Base-by-base conservation (phyloP, 495 filamentous ascomycete species). In the Podospora anserina region DNA sequence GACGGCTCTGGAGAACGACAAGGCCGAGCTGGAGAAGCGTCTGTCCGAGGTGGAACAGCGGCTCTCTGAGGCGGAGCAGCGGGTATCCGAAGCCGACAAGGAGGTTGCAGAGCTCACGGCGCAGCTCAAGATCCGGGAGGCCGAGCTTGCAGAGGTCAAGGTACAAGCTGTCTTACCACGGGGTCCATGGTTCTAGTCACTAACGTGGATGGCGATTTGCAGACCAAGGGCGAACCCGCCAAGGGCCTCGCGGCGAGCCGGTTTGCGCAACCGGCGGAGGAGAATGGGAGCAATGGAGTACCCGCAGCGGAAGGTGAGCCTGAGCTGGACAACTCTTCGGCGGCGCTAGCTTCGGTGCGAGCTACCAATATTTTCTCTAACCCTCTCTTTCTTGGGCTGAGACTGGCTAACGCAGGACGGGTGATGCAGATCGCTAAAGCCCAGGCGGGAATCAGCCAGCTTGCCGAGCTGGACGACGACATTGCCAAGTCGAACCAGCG, bases 321-420 rank as follows among this genome's bases (percentile, higher is more conserved):
- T 44, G 72, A 80, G 71, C 75, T 77, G 70, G 85, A 87, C 67
- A 72, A 81, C 79, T 86, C 83, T 73, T 86, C 84, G 68, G 78
- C 81, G 70, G 84, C 83, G 71, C 80, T 87, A 72, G 83, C 84
- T 75, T 82, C 83, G 83, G 85, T 87, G 81, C 81, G 84, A 76
- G 73, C 75, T 71, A 73, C 81, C 80, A 49, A 39, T 5, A 39
- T 32, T 28, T 63, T 63, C 30, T 44, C 30, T 59, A 66, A 66
- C 30, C 55, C 53, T 60, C 15, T 63, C 44, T 64, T 49, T 23
- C 61, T 63, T 55, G 34, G 23, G 53, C 19, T 39, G 34, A 39
- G 34, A 20, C 32, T 63, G 27, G 49, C 64, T 39, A 28, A 44
- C 20, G 26, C n/a, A 30, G 23, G 53, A 32, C 65, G 49, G 67